Evolutionary conservation across 2,329 filamentous ascomycete species (phyloP), one percentile per base, ranked within the genome.

Genomic region (Orbilia quercus): DNA sequence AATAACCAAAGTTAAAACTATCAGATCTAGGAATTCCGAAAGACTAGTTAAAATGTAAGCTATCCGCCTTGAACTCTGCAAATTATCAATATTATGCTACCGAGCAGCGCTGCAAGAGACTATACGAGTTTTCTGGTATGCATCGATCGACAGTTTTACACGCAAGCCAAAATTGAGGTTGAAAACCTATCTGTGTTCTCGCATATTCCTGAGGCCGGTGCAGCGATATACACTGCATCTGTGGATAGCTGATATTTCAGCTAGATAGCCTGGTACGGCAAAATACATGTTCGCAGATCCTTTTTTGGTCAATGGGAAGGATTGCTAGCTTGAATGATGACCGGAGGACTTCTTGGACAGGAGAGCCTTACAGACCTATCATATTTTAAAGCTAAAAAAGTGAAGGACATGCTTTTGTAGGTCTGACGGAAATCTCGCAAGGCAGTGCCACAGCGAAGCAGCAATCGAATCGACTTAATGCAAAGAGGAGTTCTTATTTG

Each of bases 341-440:
- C 5, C 40, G 14, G 16, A 7, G 16, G 9, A 7, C 7, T 14
- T 44, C 9, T 44, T 23, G n/a, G n/a, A n/a, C n/a, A n/a, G n/a
- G n/a, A n/a, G n/a, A n/a, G n/a, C n/a, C n/a, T n/a, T n/a, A n/a
- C n/a, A n/a, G n/a, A n/a, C n/a, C n/a, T n/a, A n/a, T n/a, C n/a
- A n/a, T n/a, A n/a, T n/a, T n/a, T n/a, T n/a, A n/a, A n/a, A n/a
- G n/a, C n/a, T n/a, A n/a, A 34, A 34, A 34, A 6, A 34, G 6
- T 34, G 38, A 57, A 57, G 53, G 53, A 44, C 40, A 11, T 44
- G 23, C 38, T n/a, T n/a, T n/a, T n/a, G n/a, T n/a, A n/a, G 53
- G 36, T 22, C 53, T 44, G 38, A n/a, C 53, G n/a, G 53, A 57
- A 57, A 36, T 40, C 23, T 40, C 12, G 38, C 22, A 42, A 36